Base-by-base conservation (phyloP, 169 alveolate genomes). In the Plasmodium gonderi region DNA sequence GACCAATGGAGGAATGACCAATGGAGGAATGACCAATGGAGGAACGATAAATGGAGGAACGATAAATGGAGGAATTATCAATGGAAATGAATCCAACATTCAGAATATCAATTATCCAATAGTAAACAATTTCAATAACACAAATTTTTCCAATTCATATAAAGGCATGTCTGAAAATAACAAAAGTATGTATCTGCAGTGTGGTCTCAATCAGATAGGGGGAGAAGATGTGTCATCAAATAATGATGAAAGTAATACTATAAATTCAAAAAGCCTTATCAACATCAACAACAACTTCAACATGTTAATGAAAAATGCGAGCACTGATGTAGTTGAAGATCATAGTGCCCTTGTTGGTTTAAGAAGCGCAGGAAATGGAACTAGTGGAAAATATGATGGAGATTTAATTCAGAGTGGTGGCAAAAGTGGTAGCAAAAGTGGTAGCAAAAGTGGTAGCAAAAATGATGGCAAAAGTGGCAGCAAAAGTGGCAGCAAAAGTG, bases 231-330 rank as follows among this genome's bases (percentile, higher is more conserved):
- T 11, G 14, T 3, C 67, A 2, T 51, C 64, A 54, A 85, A 54
- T 45, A 76, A 40, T 31, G 81, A 74, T 12, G 1, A 54, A 65
- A 20, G 45, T n/a, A 44, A 36, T 51, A 17, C 93, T 1, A 12
- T 75, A 54, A 87, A 87, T 47, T 75, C 68, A 75, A 87, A 87
- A 74, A 87, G 68, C 20, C 26, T 87, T 54, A 47, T 74, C 11
- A 87, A 75, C 47, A 87, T 87, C n/a, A 87, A 87, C 31, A 75
- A 49, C 5, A 87, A 87, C 23, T 87, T 87, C 49, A 87, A 87
- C 36, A 26, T 87, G 45, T 26, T 87, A 20, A 87, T 87, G 87
- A 47, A 75, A 17, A 87, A 78, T 42, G 23, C 68, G 67, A 76
- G 44, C 44, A 14, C 72, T 29, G 72, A 60, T 60, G 72, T 29